A percentile compares a stretch with the other conserved stretches of the same genome.
phyloP scores from a whole-genome alignment of 495 filamentous ascomycete species.

The Xylaria intraflava region DNA sequence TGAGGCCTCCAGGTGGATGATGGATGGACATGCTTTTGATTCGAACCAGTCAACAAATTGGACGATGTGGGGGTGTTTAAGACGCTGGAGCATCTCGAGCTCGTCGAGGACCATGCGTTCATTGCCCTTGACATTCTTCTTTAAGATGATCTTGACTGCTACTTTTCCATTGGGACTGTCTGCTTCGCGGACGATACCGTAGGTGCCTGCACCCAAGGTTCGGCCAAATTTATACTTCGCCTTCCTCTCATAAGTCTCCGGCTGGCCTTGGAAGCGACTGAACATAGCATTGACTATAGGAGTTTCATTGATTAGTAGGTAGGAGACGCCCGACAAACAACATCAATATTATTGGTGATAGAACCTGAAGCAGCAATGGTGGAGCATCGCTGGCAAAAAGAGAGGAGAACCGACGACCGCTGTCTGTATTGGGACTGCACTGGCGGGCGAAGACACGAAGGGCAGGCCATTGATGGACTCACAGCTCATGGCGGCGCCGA shows the following conservation, averaged over 20 bases:
- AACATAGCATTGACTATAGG: constrained; percentile 80
- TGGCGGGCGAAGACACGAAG: constrained; percentile 4
- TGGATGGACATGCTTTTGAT: constrained; percentile 57
- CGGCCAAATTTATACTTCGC: constrained; percentile 84
- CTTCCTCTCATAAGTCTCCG: constrained; percentile 98
- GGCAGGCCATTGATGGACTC: constrained; percentile 13
- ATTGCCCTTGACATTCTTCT: constrained; percentile 98
- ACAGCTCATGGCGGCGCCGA: constrained; percentile 31
- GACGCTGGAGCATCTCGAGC: constrained; percentile 78
- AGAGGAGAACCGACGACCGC: not conserved
- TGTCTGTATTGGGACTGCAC: not conserved
- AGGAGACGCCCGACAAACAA: not conserved
- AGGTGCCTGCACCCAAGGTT: constrained; percentile 93
- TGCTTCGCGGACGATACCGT: constrained; percentile 96
- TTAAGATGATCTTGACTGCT: constrained; percentile 97
- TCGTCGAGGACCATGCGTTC: constrained; percentile 99
- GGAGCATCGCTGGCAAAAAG: not conserved
- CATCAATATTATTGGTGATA: not conserved
- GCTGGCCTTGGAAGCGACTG: constrained; percentile 96
- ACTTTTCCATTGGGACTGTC: constrained; percentile 78
- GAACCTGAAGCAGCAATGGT: not conserved
- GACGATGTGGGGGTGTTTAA: constrained; percentile 95
- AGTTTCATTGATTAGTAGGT: not conserved
- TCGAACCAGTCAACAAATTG: constrained; percentile 99
- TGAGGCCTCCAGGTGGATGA: too few relatives aligned